Percentiles rank a stretch among this genome's conserved stretches.
These are phyloP conservation scores for Naematelia aurantialba DNA, from an alignment of 768 basidiomycete species.

Conservation along the genomic window DNA sequence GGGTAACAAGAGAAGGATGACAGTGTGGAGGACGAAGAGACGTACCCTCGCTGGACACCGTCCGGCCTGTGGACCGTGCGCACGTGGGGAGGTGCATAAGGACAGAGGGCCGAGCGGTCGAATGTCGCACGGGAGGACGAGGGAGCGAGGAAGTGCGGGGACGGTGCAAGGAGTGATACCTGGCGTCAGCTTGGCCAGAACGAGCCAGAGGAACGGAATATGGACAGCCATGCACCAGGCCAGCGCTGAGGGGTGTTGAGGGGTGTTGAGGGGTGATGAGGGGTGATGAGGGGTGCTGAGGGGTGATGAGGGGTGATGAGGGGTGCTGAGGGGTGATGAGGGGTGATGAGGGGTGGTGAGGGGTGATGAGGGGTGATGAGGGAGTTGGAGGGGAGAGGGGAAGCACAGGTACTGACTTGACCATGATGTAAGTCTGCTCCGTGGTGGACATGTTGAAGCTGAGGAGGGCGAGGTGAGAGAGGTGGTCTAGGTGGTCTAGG, in stretches of 20 bases:
- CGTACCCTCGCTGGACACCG: conserved; percentile 81
- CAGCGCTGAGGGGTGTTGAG: too few relatives aligned
- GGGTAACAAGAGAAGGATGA: background rate
- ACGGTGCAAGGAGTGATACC: too few relatives aligned
- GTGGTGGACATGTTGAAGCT: conserved; percentile 59
- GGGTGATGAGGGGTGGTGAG: too few relatives aligned
- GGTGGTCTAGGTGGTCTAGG: background rate
- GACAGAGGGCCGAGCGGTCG: conserved; percentile 1
- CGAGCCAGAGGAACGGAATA: too few relatives aligned
- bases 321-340: too few relatives aligned
- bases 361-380: too few relatives aligned
- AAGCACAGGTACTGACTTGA: conserved; percentile 62
- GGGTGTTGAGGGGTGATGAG: too few relatives aligned
- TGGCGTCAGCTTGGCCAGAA: too few relatives aligned
- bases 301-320: too few relatives aligned
- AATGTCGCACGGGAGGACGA: conserved; percentile 9
- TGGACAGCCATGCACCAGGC: too few relatives aligned
- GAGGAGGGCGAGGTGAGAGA: background rate
- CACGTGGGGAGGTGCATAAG: background rate
- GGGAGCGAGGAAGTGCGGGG: conserved; percentile 14
- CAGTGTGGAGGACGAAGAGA: background rate
- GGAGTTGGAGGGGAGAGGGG: background rate
- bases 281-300: too few relatives aligned
- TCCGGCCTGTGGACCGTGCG: conserved; percentile 67
- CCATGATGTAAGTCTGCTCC: conserved; percentile 99